Percentiles rank a stretch among this genome's conserved stretches.
These are phyloP conservation scores for Myochromella boudieri DNA, from an alignment of 768 basidiomycete species.

Conservation along the genomic window DNA sequence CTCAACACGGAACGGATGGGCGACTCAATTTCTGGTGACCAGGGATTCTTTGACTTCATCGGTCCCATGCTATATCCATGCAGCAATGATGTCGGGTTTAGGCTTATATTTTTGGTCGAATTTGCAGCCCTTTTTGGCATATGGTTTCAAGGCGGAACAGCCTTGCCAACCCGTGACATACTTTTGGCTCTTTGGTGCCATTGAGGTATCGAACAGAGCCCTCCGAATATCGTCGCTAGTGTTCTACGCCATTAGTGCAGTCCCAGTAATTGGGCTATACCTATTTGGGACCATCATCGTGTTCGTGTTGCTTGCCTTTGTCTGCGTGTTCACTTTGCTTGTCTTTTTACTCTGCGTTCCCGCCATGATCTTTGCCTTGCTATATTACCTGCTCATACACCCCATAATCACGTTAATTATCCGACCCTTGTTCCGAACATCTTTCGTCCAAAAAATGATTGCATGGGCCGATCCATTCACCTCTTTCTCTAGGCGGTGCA, in stretches of 20 bases:
- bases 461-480: too few species aligned
- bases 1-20: neutral
- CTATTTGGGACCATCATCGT: neutral
- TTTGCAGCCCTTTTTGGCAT: neutral
- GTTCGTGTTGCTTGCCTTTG: neutral
- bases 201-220: neutral
- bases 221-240: conserved; percentile 3
- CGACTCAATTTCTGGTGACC: neutral
- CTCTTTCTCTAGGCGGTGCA: neutral
- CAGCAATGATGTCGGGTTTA: conserved; percentile 3
- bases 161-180: conserved; percentile 4
- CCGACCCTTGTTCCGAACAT: neutral
- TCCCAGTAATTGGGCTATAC: conserved; percentile 5
- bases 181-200: conserved; percentile 5
- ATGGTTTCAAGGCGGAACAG: neutral
- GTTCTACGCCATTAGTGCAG: conserved; percentile 1
- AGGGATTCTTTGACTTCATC: conserved; percentile 1
- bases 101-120: conserved; percentile 7
- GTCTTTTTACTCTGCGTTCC: neutral
- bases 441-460: neutral
- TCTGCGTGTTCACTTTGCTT: neutral
- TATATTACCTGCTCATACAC: neutral
- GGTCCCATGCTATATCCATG: neutral
- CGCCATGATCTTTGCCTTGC: neutral
- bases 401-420: neutral